Percentiles rank a stretch among this genome's conserved stretches.
phyloP scores from a whole-genome alignment of 371 early-diverging fungal species.

The Apophysomyces sp. region DNA sequence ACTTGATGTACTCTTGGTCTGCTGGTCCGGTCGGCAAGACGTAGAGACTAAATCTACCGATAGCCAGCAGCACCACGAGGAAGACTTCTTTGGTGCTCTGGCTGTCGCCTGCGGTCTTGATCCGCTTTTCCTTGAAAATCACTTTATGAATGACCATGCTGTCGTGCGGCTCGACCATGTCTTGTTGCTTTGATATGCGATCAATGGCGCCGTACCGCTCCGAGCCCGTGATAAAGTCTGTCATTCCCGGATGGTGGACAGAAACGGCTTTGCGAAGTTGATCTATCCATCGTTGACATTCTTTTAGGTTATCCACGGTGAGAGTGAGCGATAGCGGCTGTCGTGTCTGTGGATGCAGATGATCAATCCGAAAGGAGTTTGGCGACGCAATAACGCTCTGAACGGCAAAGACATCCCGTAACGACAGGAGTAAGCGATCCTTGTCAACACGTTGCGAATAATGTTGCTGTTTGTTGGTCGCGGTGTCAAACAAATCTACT shows the following conservation, averaged over 20 bases:
- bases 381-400: slow-evolving; percentile 12
- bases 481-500: slow-evolving; percentile 16
- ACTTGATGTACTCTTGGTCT: slow-evolving; percentile 27
- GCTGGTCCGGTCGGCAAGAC: slow-evolving; percentile 18
- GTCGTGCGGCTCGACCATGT: slow-evolving; percentile 17
- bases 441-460: slow-evolving; percentile 11
- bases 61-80: slow-evolving; percentile 28
- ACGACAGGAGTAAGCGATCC: slow-evolving; percentile 18
- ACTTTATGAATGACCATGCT: slow-evolving; percentile 35
- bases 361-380: slow-evolving; percentile 30
- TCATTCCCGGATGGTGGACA: slow-evolving; percentile 18
- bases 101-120: slow-evolving; percentile 5
- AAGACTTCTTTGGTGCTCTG: slow-evolving; percentile 28
- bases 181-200: slow-evolving; percentile 34
- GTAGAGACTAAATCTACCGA: slow-evolving; percentile 45
- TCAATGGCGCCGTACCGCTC: slow-evolving; percentile 27
- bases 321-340: slow-evolving; percentile 16
- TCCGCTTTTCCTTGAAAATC: slow-evolving; percentile 32
- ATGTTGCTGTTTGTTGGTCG: background rate
- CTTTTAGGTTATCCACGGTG: slow-evolving; percentile 14
- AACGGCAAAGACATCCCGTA: slow-evolving; percentile 30
- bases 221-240: slow-evolving; percentile 7
- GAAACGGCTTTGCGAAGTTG: slow-evolving; percentile 20
- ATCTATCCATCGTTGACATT: slow-evolving; percentile 32
- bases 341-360: slow-evolving; percentile 26